A percentile compares a stretch with the other conserved stretches of the same genome.
Conservation (phyloP, 768 basidiomycete species). For the Baorangia bicolor region DNA sequence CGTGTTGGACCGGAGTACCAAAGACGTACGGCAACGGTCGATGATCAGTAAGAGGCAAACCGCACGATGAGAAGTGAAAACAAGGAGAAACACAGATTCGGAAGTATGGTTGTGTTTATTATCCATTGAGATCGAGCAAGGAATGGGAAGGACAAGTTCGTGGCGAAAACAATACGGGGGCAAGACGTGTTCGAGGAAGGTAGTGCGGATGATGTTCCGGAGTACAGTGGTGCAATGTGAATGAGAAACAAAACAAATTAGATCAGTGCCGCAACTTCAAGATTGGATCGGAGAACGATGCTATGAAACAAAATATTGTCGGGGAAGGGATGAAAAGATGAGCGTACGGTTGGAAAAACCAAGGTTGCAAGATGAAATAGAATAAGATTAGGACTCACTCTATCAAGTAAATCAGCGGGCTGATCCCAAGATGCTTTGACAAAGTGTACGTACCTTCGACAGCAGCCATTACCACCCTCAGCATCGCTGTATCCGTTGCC, state of each 20-base stretch:
- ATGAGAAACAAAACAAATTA: constrained; percentile 27
- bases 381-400: constrained; percentile 58
- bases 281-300: constrained; percentile 39
- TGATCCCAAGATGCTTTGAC: neutral
- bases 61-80: constrained; percentile 8
- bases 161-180: constrained; percentile 15
- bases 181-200: constrained; percentile 11
- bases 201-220: constrained; percentile 4
- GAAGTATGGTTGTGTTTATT: constrained; percentile 15
- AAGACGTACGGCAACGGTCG: constrained; percentile 22
- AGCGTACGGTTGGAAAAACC: constrained; percentile 26
- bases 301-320: constrained; percentile 23
- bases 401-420: constrained; percentile 30
- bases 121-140: constrained; percentile 18
- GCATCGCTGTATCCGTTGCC: constrained; percentile 85
- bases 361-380: constrained; percentile 23
- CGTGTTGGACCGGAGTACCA: constrained; percentile 28
- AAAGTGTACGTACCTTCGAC: constrained; percentile 72
- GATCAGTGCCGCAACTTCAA: constrained; percentile 34
- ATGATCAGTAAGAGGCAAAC: constrained; percentile 16
- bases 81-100: neutral
- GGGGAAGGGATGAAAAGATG: constrained; percentile 20
- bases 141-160: constrained; percentile 20
- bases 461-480: constrained; percentile 92
- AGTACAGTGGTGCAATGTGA: constrained; percentile 15